Evolutionary conservation across 805 yeast species (phyloP), one percentile per base, ranked within the genome.

Genomic region (Saturnispora quitensis): DNA sequence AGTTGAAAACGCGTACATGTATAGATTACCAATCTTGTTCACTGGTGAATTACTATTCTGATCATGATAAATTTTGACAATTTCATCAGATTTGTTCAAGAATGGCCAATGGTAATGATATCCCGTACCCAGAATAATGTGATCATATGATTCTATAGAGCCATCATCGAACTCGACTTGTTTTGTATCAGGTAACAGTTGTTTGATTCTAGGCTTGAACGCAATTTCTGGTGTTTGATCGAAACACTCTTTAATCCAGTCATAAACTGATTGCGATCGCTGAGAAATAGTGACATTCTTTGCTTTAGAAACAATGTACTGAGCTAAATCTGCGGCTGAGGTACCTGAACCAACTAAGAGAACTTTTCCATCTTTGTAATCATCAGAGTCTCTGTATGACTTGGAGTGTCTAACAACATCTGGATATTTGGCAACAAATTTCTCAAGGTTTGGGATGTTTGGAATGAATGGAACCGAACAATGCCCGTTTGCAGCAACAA

Each of bases 401-500:
- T 80, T 80, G 17, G 88, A 74, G 62, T 84, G 89, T 5, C 68
- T 58, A 2, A 84, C 62, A 4, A 73, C 65, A 3, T 64, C 69
- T 2, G 84, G 82, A 55, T 65, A 64, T 42, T 61, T 57, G 8
- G 59, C 56, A 48, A 64, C 65, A 65, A 53, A 59, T 17, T 55
- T 54, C 18, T 18, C 8, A 3, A 58, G 25, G n/a, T 52, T 50
- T 31, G 45, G 62, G 35, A 77, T 70, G 24, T 72, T 64, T 1
- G 91, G 90, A 47, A 78, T 66, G 56, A 61, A 71, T 1, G 90
- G 90, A 27, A 74, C 70, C 42, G 81, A 74, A 24, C 58, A 56
- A 61, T 79, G 81, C 1, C 91, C 90, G 27, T 76, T 70, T 5
- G 88, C 85, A 5, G 81, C 62, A 3, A 79, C 77, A 5, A 84